Base-by-base conservation (phyloP, 345 rosid genomes). In the Arabidopsis suecica region DNA sequence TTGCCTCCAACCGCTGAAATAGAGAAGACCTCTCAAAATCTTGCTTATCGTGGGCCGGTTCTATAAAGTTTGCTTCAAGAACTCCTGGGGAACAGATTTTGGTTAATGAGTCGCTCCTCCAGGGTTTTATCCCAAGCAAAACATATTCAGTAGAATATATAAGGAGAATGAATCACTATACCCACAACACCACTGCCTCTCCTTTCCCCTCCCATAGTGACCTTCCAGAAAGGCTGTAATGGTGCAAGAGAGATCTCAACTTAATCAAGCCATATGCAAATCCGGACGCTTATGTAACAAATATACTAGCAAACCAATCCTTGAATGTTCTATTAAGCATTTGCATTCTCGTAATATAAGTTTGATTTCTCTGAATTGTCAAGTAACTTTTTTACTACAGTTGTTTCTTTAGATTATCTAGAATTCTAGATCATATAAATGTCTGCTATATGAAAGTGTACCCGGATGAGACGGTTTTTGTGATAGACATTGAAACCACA, bases 11-110 rank as follows among this genome's bases (percentile, higher is more conserved):
- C 73, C 97, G 83, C 14, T 86, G 78, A 84, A 80, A 92, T 41
- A 92, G 38, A 30, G 93, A 80, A 18, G 99, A 95, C 80, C 97
- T 88, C 89, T 95, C 99, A 69, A 95, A 95, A 70, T 88, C 97
- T 64, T 95, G 99, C 86, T 95, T 95, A 82, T 95, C 92, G 75
- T 95, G 99, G 9, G 97, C 89, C 7, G 99, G 99, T 84, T 95
- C 97, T 40, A 92, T 85, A 81, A 95, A 95, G 82, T 95, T 89
- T 61, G 90, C 97, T 85, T 95, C 97, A 74, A 95, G 90, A 71
- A 92, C 96, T 73, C 99, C 99, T 95, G 69, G 6, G 5, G 37
- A 82, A 69, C 62, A 71, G 42, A 69, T 16, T 61, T 65, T 63
- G 78, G 58, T 71, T 61, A 61, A 66, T 76, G 64, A 66, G 74